phyloP scores from a whole-genome alignment of 495 filamentous ascomycete species.

The Cenococcum geophilum region DNA sequence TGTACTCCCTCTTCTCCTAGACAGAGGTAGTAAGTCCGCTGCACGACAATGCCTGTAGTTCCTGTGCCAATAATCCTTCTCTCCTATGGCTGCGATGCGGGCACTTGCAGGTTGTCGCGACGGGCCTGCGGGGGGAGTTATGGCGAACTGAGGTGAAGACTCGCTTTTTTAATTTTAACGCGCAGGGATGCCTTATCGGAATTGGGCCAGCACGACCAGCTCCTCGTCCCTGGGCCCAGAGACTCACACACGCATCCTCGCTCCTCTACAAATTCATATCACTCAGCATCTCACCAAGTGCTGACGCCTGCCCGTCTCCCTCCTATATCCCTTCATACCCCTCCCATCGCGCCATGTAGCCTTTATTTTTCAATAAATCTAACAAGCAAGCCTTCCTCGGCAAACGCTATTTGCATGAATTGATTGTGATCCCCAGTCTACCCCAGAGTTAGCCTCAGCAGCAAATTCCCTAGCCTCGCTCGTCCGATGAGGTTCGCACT shows the following conservation, averaged over 20 bases:
- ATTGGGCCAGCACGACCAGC: background rate
- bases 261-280: background rate
- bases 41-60: background rate
- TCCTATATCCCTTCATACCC: background rate
- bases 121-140: too few species aligned
- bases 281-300: background rate
- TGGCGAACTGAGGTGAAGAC: background rate
- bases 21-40: background rate
- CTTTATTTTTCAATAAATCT: background rate
- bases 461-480: background rate
- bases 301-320: background rate
- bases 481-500: background rate
- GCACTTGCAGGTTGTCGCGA: background rate
- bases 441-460: background rate
- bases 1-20: background rate
- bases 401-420: background rate
- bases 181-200: background rate
- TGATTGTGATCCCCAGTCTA: background rate
- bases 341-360: background rate
- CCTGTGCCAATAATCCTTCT: background rate
- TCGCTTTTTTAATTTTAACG: background rate
- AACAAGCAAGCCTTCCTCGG: background rate
- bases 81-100: background rate
- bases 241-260: background rate
- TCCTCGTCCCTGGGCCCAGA: background rate